These are phyloP conservation scores for Mortierella sp. DNA, from an alignment of 371 early-diverging fungal species.

Conservation along the genomic window DNA sequence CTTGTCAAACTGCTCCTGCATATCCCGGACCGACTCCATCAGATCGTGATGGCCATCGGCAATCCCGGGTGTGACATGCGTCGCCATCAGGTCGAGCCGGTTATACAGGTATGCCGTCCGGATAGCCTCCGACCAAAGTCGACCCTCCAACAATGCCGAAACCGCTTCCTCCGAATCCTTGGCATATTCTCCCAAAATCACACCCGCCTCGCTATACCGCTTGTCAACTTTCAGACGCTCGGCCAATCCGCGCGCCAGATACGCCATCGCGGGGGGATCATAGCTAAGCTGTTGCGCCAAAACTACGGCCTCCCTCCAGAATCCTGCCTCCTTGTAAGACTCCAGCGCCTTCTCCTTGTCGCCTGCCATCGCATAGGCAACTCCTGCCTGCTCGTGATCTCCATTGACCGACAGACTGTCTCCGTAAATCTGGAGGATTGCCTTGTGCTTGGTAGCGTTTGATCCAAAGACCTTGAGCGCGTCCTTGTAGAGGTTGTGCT, in stretches of 20 bases:
- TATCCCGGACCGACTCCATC: conserved; percentile 81
- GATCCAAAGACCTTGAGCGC: conserved; percentile 73
- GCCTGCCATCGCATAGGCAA: conserved; percentile 76
- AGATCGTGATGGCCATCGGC: conserved; percentile 71
- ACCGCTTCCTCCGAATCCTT: conserved; percentile 79
- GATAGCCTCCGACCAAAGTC: conserved; percentile 80
- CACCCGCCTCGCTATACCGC: conserved; percentile 72
- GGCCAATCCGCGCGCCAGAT: conserved; percentile 62
- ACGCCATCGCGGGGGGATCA: conserved; percentile 62
- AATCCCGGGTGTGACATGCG: conserved; percentile 81
- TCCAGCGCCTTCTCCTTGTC: conserved; percentile 73
- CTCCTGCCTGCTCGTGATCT: conserved; percentile 81
- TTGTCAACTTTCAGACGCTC: conserved; percentile 71
- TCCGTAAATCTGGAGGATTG: conserved; percentile 74
- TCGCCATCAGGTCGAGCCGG: conserved; percentile 79
- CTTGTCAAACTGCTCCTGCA: conserved; percentile 77
- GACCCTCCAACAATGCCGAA: conserved; percentile 73
- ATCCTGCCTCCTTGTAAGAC: conserved; percentile 73
- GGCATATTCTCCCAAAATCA: conserved; percentile 75
- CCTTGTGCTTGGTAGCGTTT: conserved; percentile 47
- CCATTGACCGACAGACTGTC: conserved; percentile 68
- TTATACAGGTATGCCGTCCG: conserved; percentile 67
- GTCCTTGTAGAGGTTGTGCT: conserved; percentile 73
- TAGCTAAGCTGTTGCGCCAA: conserved; percentile 75
- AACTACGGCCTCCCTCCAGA: conserved; percentile 80